Evolutionary conservation across 495 filamentous ascomycete genomes (phyloP), one percentile per base, ranked within the genome.

Genomic region (Penicillium nucicola): DNA sequence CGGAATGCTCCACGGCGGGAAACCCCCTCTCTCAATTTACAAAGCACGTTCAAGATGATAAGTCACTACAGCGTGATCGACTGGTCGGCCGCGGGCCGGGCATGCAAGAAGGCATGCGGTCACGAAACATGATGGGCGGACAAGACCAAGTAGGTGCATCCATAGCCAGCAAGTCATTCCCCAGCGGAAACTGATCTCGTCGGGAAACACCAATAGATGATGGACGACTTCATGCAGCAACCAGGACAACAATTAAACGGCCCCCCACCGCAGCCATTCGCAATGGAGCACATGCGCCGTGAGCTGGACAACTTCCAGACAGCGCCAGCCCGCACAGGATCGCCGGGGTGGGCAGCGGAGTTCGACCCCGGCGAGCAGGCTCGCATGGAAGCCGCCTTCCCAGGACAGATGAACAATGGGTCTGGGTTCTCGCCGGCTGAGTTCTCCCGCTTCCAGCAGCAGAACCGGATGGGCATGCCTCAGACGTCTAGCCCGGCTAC

Each of bases 1-100:
- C 91, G 56, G 93, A 97, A 72, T 98, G 93, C 78, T 97, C 93
- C 40, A 96, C 93, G 35, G 91, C 88, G 45, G 90, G 85, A 61
- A 98, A 97, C 70, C 95, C 95, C 46, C 85, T 98, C 50, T 90
- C 87, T 60, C 95, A 97, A 79, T 95, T 98, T 66, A 86, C 88
- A 23, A 98, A 97, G 67, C 89, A 95, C 65, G 87, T 91, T 44
- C 85, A 90, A 60, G 89, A 96, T 74, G 93, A 97, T 75, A 96
- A 92, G 73, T 90, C 87, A 22, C 79, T 96, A 45, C 92, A 97
- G 67, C 80, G 90, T 57, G 93, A 98, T 69, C 77, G 93, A 33
- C 75, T 97, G 50, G 84, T 85, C 31, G 88, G 88, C 55, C 73
- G 84, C 45, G 83, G 84, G 22, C 82, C 86, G 1, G 77, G 76